These are phyloP conservation scores for Lepidium africanum DNA, from an alignment of 345 rosid species.

Conservation along the genomic window DNA sequence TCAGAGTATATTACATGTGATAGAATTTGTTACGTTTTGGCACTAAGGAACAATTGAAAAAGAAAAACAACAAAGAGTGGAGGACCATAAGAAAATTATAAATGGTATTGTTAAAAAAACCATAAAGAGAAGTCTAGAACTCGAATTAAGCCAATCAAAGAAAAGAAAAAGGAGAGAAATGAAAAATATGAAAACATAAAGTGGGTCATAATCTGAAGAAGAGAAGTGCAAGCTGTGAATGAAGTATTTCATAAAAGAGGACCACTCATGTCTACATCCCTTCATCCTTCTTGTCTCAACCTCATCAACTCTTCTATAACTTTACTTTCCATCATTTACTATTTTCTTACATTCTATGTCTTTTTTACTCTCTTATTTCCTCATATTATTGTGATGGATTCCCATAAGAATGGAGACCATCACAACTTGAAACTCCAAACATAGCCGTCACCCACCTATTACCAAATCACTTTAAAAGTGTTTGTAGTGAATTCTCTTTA, in stretches of 20 bases:
- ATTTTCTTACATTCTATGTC: not conserved
- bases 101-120: not conserved
- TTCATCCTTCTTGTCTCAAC: constrained; percentile 19
- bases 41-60: not conserved
- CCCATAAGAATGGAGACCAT: not conserved
- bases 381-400: not conserved
- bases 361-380: not conserved
- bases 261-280: constrained; percentile 16
- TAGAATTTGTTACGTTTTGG: not conserved
- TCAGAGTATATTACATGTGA: not conserved
- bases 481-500: not conserved
- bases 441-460: not conserved
- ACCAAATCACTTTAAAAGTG: not conserved
- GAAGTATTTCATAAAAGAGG: not conserved
- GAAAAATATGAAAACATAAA: not conserved
- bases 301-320: constrained; percentile 2
- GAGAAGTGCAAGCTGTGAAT: constrained; percentile 30
- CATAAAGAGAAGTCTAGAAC: constrained; percentile 11
- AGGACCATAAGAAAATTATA: constrained; percentile 15
- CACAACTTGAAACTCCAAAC: not conserved
- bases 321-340: not conserved
- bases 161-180: not conserved
- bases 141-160: not conserved
- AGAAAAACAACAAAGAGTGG: not conserved
- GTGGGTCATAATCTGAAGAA: constrained; percentile 18